phyloP scores from a whole-genome alignment of 2,329 filamentous ascomycete species.

The Fusarium continuum region DNA sequence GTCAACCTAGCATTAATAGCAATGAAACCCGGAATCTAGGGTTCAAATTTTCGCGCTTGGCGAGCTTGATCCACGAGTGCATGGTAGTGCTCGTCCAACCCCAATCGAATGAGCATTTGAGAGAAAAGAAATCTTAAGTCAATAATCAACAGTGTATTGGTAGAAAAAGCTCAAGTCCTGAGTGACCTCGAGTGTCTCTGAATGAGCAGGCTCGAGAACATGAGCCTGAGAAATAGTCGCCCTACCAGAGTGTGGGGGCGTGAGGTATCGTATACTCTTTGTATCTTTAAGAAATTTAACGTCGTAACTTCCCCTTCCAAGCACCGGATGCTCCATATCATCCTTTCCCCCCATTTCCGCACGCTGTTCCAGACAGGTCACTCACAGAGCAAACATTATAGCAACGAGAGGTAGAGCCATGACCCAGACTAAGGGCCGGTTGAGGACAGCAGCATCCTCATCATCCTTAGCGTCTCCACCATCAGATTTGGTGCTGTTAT shows the following conservation, averaged over 20 bases:
- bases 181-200: constrained; percentile 1
- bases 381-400: constrained; percentile 48
- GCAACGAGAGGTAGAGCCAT: constrained; percentile 47
- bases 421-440: constrained; percentile 47
- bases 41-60: background rate
- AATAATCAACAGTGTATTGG: constrained; percentile 28
- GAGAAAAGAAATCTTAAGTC: background rate
- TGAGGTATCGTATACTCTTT: constrained; percentile 34
- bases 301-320: constrained; percentile 13
- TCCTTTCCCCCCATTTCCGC: background rate
- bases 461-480: constrained; percentile 41
- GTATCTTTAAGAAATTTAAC: constrained; percentile 29
- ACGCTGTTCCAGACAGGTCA: background rate
- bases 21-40: background rate
- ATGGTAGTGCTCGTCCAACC: background rate
- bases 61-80: background rate
- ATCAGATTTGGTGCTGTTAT: constrained; percentile 29
- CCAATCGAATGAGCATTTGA: background rate
- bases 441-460: constrained; percentile 44
- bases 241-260: constrained; percentile 3
- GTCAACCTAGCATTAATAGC: background rate
- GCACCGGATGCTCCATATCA: constrained; percentile 24
- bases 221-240: constrained; percentile 24
- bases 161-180: constrained; percentile 17
- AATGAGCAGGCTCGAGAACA: constrained; percentile 13